Evolutionary conservation across 805 yeast species (phyloP).

Genomic region (Komagataella mondaviorum): DNA sequence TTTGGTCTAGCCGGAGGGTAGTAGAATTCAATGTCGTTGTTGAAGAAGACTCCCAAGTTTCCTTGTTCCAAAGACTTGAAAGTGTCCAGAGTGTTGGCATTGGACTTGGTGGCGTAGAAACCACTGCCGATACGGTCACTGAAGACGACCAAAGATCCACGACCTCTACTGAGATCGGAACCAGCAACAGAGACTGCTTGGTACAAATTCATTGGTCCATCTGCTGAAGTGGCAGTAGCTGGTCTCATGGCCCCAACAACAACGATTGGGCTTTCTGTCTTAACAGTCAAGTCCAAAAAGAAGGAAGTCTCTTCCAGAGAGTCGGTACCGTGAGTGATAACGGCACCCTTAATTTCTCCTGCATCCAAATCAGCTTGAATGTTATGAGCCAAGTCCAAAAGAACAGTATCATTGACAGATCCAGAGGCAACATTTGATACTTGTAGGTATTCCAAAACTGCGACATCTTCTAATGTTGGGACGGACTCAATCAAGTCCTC

Average conservation of each 20-base stretch:
- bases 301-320: slow-evolving; percentile 57
- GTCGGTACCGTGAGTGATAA: slow-evolving; percentile 63
- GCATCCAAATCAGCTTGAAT: slow-evolving; percentile 28
- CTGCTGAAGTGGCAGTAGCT: slow-evolving; percentile 54
- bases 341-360: slow-evolving; percentile 39
- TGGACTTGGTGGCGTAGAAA: slow-evolving; percentile 55
- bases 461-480: slow-evolving; percentile 40
- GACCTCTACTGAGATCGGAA: slow-evolving; percentile 30
- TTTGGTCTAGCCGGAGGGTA: slow-evolving; percentile 50
- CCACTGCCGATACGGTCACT: slow-evolving; percentile 63
- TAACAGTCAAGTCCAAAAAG: slow-evolving; percentile 37
- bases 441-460: slow-evolving; percentile 49
- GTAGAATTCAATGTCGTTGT: slow-evolving; percentile 50
- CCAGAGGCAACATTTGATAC: slow-evolving; percentile 52
- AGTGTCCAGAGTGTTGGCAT: slow-evolving; percentile 58
- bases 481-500: slow-evolving; percentile 38
- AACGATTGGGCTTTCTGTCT: slow-evolving; percentile 37
- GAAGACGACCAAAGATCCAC: slow-evolving; percentile 52
- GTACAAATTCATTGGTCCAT: slow-evolving; percentile 61
- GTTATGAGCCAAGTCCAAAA: slow-evolving; percentile 30
- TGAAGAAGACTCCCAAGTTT: slow-evolving; percentile 55
- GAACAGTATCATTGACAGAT: slow-evolving; percentile 32
- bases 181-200: slow-evolving; percentile 59
- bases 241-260: slow-evolving; percentile 71
- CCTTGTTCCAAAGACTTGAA: slow-evolving; percentile 58